Evolutionary conservation across 306 rosid species (phyloP), one percentile per base, ranked within the genome.

Genomic region (Fagus sylvatica): DNA sequence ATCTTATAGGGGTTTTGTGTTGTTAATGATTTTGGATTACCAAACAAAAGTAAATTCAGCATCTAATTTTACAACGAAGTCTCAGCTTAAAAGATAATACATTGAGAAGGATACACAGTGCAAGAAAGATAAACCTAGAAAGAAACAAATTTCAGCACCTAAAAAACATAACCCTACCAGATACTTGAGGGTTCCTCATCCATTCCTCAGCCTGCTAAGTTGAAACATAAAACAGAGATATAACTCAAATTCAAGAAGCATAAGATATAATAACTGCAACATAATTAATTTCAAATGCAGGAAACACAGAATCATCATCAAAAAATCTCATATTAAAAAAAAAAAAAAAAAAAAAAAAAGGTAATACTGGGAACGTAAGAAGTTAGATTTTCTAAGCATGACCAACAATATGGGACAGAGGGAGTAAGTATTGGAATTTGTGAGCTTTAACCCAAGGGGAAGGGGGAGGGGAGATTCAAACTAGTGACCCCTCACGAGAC

Each of bases 151-250:
- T 74, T 55, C 80, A 33, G 74, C 71, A 69, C 51, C 33, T 74
- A 41, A 57, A 43, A 75, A 79, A 60, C 46, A 78, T 62, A 59
- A 78, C 59, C 92, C 69, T 90, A 93, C 98, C 98, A 3, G 77
- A 49, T 41, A 65, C 71, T 79, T 59, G 76, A 74, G 84, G 60
- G 37, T 70, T 84, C 71, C 67, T 72, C 36, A 77, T 73, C 76
- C 61, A 69, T 84, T 84, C 96, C 71, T 84, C 88, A 54, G 80
- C 90, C 97, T 91, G 87, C 66, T 85, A 70, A 75, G 74, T 72
- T 76, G 67, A 72, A 61, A 65, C 80, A 74, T 17, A 53, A 79
- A 78, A 81, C 65, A 68, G 4, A 68, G 83, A 78, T 78, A 89
- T 74, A 81, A 74, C 57, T 57, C 62, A 76, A 40, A 16, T 39